phyloP scores from a whole-genome alignment of 2,329 filamentous ascomycete species.

The Salinomyces thailandicus region DNA sequence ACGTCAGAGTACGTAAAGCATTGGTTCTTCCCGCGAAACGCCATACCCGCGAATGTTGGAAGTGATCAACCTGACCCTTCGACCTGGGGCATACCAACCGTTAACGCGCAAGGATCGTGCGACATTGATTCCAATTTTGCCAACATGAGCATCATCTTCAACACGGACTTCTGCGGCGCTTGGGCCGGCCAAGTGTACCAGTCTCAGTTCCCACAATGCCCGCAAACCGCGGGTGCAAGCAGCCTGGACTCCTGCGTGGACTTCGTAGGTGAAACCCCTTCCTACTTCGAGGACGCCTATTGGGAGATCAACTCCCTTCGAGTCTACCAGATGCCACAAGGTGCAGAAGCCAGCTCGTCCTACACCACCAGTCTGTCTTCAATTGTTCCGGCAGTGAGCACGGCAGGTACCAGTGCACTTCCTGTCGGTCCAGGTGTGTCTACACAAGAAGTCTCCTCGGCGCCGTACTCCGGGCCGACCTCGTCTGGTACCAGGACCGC shows the following conservation, averaged over 20 bases:
- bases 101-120: constrained; percentile 47
- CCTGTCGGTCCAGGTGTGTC: constrained; percentile 19
- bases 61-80: constrained; percentile 40
- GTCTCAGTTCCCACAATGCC: constrained; percentile 18
- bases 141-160: constrained; percentile 31
- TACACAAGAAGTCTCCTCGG: constrained; percentile 10
- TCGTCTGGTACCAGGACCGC: constrained; percentile 8
- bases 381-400: constrained; percentile 11
- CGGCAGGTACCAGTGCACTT: constrained; percentile 15
- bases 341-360: constrained; percentile 12
- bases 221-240: constrained; percentile 13
- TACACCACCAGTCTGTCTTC: constrained; percentile 21
- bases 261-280: constrained; percentile 25
- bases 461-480: constrained; percentile 20
- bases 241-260: constrained; percentile 21
- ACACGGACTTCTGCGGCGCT: constrained; percentile 32
- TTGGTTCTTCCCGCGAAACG: constrained; percentile 28
- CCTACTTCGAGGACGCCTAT: constrained; percentile 26
- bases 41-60: constrained; percentile 33
- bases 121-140: constrained; percentile 28
- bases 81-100: constrained; percentile 50
- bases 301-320: constrained; percentile 33
- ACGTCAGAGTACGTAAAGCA: constrained; percentile 24
- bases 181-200: constrained; percentile 27
- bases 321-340: constrained; percentile 28